These are phyloP conservation scores for Monosporozyma siamensis DNA, from an alignment of 805 yeast species.

Conservation along the genomic window DNA sequence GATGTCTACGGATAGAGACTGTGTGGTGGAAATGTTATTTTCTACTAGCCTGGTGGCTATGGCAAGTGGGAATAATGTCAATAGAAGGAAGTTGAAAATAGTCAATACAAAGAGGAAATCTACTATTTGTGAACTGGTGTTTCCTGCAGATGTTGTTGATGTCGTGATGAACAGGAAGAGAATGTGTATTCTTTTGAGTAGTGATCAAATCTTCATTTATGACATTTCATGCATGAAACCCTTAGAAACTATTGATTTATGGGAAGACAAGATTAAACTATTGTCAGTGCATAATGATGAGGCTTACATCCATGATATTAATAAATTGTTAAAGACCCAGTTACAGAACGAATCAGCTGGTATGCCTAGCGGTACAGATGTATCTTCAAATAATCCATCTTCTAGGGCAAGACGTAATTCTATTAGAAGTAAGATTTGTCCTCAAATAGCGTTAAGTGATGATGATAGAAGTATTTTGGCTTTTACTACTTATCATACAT, in stretches of 20 bases:
- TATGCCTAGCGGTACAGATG: constrained; percentile 4
- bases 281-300: constrained; percentile 19
- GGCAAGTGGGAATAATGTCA: constrained; percentile 42
- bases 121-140: constrained; percentile 78
- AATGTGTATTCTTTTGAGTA: constrained; percentile 59
- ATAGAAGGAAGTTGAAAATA: constrained; percentile 44
- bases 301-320: not conserved
- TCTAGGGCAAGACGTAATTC: constrained; percentile 11
- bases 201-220: constrained; percentile 75
- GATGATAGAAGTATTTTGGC: constrained; percentile 28
- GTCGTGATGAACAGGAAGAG: constrained; percentile 77
- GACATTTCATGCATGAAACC: constrained; percentile 86
- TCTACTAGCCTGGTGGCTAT: constrained; percentile 79
- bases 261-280: constrained; percentile 13
- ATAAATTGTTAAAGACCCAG: not conserved
- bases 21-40: constrained; percentile 79
- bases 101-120: constrained; percentile 63
- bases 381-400: not conserved
- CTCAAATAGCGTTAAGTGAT: constrained; percentile 22
- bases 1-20: constrained; percentile 19
- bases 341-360: not conserved
- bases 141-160: constrained; percentile 64
- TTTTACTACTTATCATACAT: constrained; percentile 21
- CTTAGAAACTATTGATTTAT: constrained; percentile 52
- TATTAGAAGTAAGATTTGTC: constrained; percentile 10